phyloP scores from a whole-genome alignment of 2,329 filamentous ascomycete species.

The Chrysoporthe puriensis region DNA sequence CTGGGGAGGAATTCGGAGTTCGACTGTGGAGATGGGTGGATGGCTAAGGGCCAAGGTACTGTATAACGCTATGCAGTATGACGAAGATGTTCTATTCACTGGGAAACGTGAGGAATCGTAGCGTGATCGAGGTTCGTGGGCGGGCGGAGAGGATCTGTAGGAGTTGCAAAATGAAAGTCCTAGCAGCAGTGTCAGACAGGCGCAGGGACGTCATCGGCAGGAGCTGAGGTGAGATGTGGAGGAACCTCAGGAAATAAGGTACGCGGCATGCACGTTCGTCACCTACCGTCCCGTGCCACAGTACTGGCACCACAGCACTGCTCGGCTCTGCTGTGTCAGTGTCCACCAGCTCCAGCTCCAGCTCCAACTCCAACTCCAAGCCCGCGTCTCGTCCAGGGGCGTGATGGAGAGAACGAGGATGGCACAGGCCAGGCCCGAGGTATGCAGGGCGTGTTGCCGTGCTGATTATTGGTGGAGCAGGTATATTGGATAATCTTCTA shows the following conservation, averaged over 20 bases:
- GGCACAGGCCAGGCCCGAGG: conserved; percentile 5
- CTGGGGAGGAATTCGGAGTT: conserved; percentile 11
- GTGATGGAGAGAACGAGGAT: not conserved
- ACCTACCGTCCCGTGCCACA: not conserved
- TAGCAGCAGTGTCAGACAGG: conserved; percentile 1
- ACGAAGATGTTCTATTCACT: not conserved
- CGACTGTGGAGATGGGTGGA: conserved; percentile 13
- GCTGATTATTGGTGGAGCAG: conserved; percentile 6
- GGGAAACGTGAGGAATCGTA: not conserved
- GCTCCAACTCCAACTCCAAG: not conserved
- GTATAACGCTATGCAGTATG: not conserved
- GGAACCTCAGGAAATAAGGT: conserved; percentile 7
- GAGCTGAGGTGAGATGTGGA: conserved; percentile 12
- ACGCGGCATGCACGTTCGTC: not conserved
- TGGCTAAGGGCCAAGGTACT: not conserved
- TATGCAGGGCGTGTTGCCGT: not conserved
- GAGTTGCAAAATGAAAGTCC: not conserved
- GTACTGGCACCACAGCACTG: not conserved
- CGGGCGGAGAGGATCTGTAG: not conserved
- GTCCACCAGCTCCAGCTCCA: conserved; percentile 1
- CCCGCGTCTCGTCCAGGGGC: conserved; percentile 4
- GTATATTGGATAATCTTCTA: conserved; percentile 1
- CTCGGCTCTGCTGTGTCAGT: not conserved
- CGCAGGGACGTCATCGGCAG: conserved; percentile 15
- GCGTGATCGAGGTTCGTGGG: not conserved